Percentiles rank a stretch among this genome's conserved stretches.
Conservation (phyloP, 345 rosid genomes). For the Garcia nutans region DNA sequence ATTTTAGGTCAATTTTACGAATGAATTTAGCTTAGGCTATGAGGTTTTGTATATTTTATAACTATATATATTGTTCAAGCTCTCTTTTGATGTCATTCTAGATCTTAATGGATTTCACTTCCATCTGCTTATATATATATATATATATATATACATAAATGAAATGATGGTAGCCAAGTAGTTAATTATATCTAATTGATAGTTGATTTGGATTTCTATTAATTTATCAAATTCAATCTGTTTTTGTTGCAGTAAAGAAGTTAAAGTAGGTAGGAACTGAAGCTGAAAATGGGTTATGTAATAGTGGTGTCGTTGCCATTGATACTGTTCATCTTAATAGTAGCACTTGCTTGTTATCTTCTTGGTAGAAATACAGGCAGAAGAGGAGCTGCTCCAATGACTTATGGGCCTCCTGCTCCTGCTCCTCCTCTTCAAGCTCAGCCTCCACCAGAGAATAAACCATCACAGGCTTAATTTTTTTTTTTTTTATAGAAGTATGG, state of each 20-base stretch:
- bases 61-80: too few relatives aligned
- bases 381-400: slow-evolving; percentile 13
- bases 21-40: too few relatives aligned
- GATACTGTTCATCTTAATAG: slow-evolving; percentile 32
- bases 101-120: not conserved
- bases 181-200: too few relatives aligned
- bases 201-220: not conserved
- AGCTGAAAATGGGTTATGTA: slow-evolving; percentile 25
- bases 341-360: slow-evolving; percentile 39
- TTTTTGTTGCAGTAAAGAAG: not conserved
- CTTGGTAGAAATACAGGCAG: slow-evolving; percentile 30
- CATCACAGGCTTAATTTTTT: slow-evolving; percentile 14
- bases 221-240: not conserved
- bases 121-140: not conserved
- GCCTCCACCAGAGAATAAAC: slow-evolving; percentile 14
- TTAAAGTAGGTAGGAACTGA: not conserved
- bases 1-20: too few relatives aligned
- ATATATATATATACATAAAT: too few relatives aligned
- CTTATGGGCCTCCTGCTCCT: slow-evolving; percentile 26
- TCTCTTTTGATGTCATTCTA: too few relatives aligned
- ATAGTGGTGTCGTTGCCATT: slow-evolving; percentile 26
- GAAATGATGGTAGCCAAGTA: too few relatives aligned
- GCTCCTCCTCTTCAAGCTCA: slow-evolving; percentile 21
- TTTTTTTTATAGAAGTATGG: too few relatives aligned
- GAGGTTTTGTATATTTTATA: too few relatives aligned